Evolutionary conservation across 2,329 filamentous ascomycete species (phyloP), one percentile per base, ranked within the genome.

Genomic region (Hypoxylon sp.): DNA sequence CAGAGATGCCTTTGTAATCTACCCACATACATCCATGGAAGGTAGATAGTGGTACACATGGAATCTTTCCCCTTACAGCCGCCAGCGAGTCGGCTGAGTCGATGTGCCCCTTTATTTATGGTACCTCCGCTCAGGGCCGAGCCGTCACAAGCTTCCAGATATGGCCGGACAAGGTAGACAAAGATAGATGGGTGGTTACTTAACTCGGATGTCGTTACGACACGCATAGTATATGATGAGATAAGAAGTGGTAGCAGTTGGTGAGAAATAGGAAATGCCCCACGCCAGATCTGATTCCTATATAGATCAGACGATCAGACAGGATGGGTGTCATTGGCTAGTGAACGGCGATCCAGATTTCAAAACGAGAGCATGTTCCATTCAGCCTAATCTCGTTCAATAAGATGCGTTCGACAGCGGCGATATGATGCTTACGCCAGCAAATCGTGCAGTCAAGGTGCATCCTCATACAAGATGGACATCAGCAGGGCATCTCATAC

Each of bases 241-340:
- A 66, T 61, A 68, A 66, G 67, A 56, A 54, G 40, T 55, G 44
- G 56, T 61, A 44, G 61, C 60, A 53, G 35, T 35, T 57, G 59
- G 48, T 22, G 51, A 59, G 51, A 66, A 70, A 67, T 11, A 60
- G 69, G 64, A 63, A 61, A 68, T 48, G 69, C 64, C 67, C 69
- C 67, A 69, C 61, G 69, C 58, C 31, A 70, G 69, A 72, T 72
- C 69, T 70, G 61, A 59, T 50, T 59, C 55, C 35, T 64, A 69
- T 57, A 60, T 50, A 68, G 66, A 70, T 70, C 69, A 72, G 64
- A 61, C 54, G 66, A 70, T 72, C 69, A 72, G 33, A 61, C 58
- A 25, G 20, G 42, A 53, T 65, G 46, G 64, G 64, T 64, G 53
- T 56, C 64, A 72, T 72, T 72, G 69, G 69, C 58, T 68, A 61